phyloP scores from a whole-genome alignment of 2,329 filamentous ascomycete species.

The Zopfia rhizophila region DNA sequence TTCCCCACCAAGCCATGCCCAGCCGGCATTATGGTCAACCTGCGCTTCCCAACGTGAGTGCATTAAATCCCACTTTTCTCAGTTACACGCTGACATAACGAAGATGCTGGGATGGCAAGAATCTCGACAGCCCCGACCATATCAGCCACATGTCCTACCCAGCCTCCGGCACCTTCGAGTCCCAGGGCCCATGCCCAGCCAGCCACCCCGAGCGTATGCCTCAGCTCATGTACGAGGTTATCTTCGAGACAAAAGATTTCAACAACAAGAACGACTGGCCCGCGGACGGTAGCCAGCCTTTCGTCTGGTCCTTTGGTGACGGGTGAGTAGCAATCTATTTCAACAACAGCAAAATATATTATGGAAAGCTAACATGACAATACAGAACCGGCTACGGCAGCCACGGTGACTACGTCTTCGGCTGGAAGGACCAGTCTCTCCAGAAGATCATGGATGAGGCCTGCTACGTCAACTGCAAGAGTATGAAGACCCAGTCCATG shows the following conservation, averaged over 20 bases:
- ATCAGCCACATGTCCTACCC: constrained; percentile 37
- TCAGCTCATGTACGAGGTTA: constrained; percentile 40
- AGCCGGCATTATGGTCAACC: constrained; percentile 57
- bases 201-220: constrained; percentile 52
- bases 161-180: constrained; percentile 34
- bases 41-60: constrained; percentile 50
- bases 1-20: constrained; percentile 54
- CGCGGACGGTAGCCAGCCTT: constrained; percentile 43
- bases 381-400: constrained; percentile 58
- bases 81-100: constrained; percentile 5
- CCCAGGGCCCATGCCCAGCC: constrained; percentile 61
- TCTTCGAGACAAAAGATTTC: constrained; percentile 50
- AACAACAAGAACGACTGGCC: constrained; percentile 35
- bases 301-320: constrained; percentile 47
- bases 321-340: constrained; percentile 22
- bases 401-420: constrained; percentile 65
- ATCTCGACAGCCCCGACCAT: constrained; percentile 38
- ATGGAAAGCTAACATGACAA: background rate
- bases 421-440: constrained; percentile 62
- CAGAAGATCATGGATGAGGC: constrained; percentile 54
- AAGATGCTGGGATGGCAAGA: constrained; percentile 35
- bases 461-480: constrained; percentile 50
- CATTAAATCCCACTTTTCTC: background rate
- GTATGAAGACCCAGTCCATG: constrained; percentile 58
- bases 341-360: background rate